Evolutionary conservation across 208 protist species (phyloP).

Genomic region (Spironucleus salmonicida): DNA sequence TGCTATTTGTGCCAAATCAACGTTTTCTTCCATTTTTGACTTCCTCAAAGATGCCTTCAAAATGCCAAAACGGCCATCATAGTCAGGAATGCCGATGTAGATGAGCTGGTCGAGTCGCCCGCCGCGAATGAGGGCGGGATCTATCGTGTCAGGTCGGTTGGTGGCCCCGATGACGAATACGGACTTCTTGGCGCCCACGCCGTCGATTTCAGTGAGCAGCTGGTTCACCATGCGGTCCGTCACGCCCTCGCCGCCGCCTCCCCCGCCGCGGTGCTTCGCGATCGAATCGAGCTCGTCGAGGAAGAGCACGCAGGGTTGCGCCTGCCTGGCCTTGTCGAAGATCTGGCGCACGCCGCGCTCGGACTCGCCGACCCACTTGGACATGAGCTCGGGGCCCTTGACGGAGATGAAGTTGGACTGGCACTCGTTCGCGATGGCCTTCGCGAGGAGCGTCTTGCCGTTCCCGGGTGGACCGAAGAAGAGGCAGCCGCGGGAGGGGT

Average conservation of each 20-base stretch:
- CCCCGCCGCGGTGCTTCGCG: conserved; percentile 82
- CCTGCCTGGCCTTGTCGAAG: conserved; percentile 96
- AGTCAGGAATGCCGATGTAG: conserved; percentile 98
- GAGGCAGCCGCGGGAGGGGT: conserved; percentile 71
- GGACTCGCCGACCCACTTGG: conserved; percentile 99
- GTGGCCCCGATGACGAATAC: conserved; percentile 99
- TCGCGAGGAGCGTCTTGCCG: conserved; percentile 67
- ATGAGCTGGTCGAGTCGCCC: conserved; percentile 83
- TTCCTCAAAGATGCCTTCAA: conserved; percentile 88
- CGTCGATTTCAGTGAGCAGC: conserved; percentile 99
- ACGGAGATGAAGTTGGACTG: conserved; percentile 99
- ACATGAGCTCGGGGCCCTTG: conserved; percentile 99
- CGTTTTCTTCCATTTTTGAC: conserved; percentile 81
- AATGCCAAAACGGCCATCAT: conserved; percentile 75
- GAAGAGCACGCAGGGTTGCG: conserved; percentile 98
- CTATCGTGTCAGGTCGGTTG: conserved; percentile 99
- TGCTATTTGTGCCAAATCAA: conserved; percentile 84
- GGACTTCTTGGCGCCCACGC: conserved; percentile 93
- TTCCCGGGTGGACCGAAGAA: conserved; percentile 64
- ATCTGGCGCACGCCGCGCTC: conserved; percentile 98
- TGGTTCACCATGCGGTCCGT: conserved; percentile 99
- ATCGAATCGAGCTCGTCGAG: conserved; percentile 99
- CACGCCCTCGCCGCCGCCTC: conserved; percentile 82
- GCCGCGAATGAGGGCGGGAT: conserved; percentile 94
- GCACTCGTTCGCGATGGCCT: conserved; percentile 62